phyloP scores from a whole-genome alignment of 768 basidiomycete genomes.

The Russula emetica region DNA sequence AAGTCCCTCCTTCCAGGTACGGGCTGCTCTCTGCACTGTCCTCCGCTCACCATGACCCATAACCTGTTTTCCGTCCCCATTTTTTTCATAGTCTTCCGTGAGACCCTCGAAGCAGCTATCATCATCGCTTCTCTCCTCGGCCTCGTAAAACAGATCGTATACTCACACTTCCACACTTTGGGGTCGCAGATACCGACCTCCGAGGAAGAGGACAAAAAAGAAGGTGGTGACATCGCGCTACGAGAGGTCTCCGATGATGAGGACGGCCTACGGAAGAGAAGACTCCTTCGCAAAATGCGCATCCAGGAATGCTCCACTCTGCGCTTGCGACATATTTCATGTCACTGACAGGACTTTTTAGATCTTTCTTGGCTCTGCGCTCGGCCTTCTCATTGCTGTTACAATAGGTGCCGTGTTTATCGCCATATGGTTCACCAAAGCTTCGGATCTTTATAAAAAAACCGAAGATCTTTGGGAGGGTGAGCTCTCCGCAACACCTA shows the following conservation, averaged over 20 bases:
- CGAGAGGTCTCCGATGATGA: constrained; percentile 24
- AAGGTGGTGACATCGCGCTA: not conserved
- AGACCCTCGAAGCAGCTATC: constrained; percentile 89
- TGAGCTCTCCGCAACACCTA: constrained; percentile 32
- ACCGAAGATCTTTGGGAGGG: constrained; percentile 95
- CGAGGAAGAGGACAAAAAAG: constrained; percentile 3
- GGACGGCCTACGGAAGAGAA: constrained; percentile 33
- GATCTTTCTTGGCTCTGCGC: constrained; percentile 70
- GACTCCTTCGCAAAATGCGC: constrained; percentile 61
- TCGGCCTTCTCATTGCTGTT: constrained; percentile 75
- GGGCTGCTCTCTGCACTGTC: constrained; percentile 5
- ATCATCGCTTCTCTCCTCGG: constrained; percentile 89
- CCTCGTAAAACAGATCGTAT: constrained; percentile 82
- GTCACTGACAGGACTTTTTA: constrained; percentile 33
- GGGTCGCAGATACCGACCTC: not conserved
- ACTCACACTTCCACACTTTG: constrained; percentile 1
- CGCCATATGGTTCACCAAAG: constrained; percentile 91
- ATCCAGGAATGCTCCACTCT: constrained; percentile 45
- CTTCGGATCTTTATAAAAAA: constrained; percentile 75
- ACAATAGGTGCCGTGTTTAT: constrained; percentile 90
- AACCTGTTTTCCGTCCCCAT: constrained; percentile 86
- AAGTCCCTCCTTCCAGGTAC: constrained; percentile 3
- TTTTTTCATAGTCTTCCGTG: constrained; percentile 95
- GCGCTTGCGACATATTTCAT: not conserved
- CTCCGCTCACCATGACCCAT: constrained; percentile 49